A percentile compares a stretch with the other conserved stretches of the same genome.
These are phyloP conservation scores for Leccinum longicurvipes DNA, from an alignment of 768 basidiomycete species.

Conservation along the genomic window DNA sequence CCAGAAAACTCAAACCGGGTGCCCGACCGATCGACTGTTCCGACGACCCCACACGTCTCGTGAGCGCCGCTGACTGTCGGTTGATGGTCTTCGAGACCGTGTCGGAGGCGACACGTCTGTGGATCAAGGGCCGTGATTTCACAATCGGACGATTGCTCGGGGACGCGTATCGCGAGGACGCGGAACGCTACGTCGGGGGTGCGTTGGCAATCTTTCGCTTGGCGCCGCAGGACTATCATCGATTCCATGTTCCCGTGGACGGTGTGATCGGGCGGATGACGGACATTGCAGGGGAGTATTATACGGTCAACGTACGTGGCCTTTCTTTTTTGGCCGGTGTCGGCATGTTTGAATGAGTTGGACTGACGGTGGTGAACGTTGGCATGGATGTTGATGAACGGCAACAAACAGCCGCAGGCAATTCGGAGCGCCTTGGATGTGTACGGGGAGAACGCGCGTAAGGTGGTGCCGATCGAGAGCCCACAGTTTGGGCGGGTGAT, in stretches of 20 bases:
- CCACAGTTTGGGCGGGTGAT: slow-evolving; percentile 89
- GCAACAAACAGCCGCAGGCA: slow-evolving; percentile 70
- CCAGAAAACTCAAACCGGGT: slow-evolving; percentile 78
- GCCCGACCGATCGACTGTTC: slow-evolving; percentile 75
- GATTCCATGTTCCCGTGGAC: slow-evolving; percentile 87
- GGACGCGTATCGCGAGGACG: slow-evolving; percentile 66
- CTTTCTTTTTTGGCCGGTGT: slow-evolving; percentile 2
- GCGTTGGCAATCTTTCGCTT: slow-evolving; percentile 86
- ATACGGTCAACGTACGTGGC: slow-evolving; percentile 87
- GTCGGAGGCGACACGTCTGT: slow-evolving; percentile 79
- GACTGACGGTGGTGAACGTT: neutral
- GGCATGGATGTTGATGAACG: neutral
- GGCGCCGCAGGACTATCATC: slow-evolving; percentile 94
- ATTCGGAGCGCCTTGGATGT: slow-evolving; percentile 88
- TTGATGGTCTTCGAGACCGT: slow-evolving; percentile 91
- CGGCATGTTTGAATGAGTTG: neutral
- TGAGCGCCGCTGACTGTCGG: slow-evolving; percentile 94
- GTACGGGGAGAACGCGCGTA: slow-evolving; percentile 91
- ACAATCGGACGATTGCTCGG: slow-evolving; percentile 77
- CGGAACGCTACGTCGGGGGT: slow-evolving; percentile 72
- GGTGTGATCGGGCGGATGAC: slow-evolving; percentile 81
- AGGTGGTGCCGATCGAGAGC: slow-evolving; percentile 89
- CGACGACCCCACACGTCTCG: slow-evolving; percentile 72
- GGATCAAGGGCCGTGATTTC: slow-evolving; percentile 98
- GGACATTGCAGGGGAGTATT: slow-evolving; percentile 87